Base-by-base conservation (phyloP, 768 basidiomycete genomes). In the Pulveroboletus sp. region DNA sequence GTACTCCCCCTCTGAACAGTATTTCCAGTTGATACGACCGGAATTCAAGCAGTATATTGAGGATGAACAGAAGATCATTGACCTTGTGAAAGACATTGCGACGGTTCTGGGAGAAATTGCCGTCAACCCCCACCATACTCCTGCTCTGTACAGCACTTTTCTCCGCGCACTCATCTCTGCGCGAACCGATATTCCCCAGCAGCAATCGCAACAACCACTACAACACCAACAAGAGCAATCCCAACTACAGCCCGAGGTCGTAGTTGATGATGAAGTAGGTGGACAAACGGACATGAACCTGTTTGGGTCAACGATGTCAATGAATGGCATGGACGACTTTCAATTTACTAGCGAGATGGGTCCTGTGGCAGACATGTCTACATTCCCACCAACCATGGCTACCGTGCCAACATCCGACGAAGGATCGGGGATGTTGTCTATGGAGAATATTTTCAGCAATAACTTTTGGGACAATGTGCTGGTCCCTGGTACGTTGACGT, bases 391-490 rank as follows among this genome's bases (percentile, higher is more conserved):
- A n/a, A 89, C 85, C 45, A 89, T 90, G 85, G 84, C 81, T 41
- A 75, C 81, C 5, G 47, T 71, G 48, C 73, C 76, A 46, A 40
- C 63, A 31, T 63, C 74, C 30, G 69, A 69, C 63, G 72, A 71
- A 52, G 63, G 66, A 39, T 63, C 65, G 49, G 76, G 75, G 35
- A 67, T 76, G 71, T 62, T 92, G 53, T 83, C 87, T 43, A 90
- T 93, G 85, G 90, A 92, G 58, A 85, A 81, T 59, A 84, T 92
- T 36, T 72, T 93, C 45, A 85, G 81, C 52, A 81, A 75, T 50
- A 82, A 81, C 35, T 93, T 93, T 66, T 93, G 90, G 91, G 91
- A 92, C 66, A 90, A 78, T 56, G 82, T 92, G 60, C 78, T 93
- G 30, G 85, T 93, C 22, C 90, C 90, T 54, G 90, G 89, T 88